Base-by-base conservation (phyloP, 148 eudicot species). In the Polygonum aviculare region DNA sequence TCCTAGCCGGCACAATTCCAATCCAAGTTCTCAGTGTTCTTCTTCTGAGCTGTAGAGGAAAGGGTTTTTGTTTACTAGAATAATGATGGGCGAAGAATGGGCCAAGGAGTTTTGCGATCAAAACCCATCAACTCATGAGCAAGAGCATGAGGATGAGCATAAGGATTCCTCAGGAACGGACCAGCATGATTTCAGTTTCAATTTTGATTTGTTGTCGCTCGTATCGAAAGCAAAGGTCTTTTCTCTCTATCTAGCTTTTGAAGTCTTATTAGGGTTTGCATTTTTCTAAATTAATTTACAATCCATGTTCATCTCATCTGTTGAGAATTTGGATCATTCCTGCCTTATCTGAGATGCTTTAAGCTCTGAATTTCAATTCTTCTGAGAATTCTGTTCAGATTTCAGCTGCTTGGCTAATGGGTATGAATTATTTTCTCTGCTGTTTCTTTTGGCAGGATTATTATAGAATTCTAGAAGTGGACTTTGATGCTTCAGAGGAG, bases 401-500 rank as follows among this genome's bases (percentile, higher is more conserved):
- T 16, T 9, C 9, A 65, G 36, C 72, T 33, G 9, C 40, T 67
- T 33, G 74, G 26, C 40, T 0, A 26, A 26, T 26, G 31, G 31
- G 31, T 39, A 70, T 26, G 69, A 70, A 70, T 21, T 72, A 2
- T 45, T 15, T 10, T 33, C 18, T 38, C 4, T 16, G 12, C 26
- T 52, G 31, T 45, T 33, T 18, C 74, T 31, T 47, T 72, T 26
- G 41, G 51, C 75, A 94, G 98, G 98, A 94, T 79, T 92, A 94
- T 78, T 94, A 94, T 78, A 86, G 82, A 51, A 86, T 90, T 69
- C 18, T 94, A 79, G 98, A 90, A 84, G 93, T 94, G 82, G 93
- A 87, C 81, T 92, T 82, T 75, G 97, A 94, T 90, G 98, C 98
- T 76, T 80, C 94, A 0, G 96, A 89, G 16, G 98, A 94, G 35